Conservation (phyloP, 306 rosid genomes). For the Inga laurina region DNA sequence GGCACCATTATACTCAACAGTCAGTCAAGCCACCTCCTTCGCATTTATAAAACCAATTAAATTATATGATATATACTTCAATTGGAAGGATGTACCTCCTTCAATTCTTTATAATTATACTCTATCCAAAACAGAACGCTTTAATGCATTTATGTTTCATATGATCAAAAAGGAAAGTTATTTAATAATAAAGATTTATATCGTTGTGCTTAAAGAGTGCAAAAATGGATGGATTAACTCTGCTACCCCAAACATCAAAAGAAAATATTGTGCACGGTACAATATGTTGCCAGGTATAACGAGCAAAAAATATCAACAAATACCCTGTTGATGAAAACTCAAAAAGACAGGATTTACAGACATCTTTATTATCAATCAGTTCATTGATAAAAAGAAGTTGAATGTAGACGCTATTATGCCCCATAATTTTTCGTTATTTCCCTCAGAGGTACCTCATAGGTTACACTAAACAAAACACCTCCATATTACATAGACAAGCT, state of each 20-base stretch:
- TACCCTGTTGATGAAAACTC: background rate
- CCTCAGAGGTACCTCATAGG: background rate
- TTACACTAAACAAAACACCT: slow-evolving; percentile 21
- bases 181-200: slow-evolving; percentile 4
- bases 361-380: background rate
- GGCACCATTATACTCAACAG: slow-evolving; percentile 7
- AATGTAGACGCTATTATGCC: background rate
- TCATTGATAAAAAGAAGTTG: background rate
- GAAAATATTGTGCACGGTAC: background rate
- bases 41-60: slow-evolving; percentile 16
- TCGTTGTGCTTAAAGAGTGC: background rate
- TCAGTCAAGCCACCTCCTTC: background rate
- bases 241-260: background rate
- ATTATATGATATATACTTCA: background rate
- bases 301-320: slow-evolving; percentile 9
- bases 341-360: background rate
- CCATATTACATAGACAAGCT: background rate
- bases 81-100: background rate
- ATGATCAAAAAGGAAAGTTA: slow-evolving; percentile 29
- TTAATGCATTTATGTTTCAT: slow-evolving; percentile 11
- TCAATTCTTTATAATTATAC: background rate
- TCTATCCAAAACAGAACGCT: slow-evolving; percentile 14
- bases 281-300: background rate
- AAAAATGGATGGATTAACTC: slow-evolving; percentile 2
- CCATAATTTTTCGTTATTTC: slow-evolving; percentile 5